phyloP scores from a whole-genome alignment of 768 basidiomycete genomes.

The Xerocomus brunneocitrinus region DNA sequence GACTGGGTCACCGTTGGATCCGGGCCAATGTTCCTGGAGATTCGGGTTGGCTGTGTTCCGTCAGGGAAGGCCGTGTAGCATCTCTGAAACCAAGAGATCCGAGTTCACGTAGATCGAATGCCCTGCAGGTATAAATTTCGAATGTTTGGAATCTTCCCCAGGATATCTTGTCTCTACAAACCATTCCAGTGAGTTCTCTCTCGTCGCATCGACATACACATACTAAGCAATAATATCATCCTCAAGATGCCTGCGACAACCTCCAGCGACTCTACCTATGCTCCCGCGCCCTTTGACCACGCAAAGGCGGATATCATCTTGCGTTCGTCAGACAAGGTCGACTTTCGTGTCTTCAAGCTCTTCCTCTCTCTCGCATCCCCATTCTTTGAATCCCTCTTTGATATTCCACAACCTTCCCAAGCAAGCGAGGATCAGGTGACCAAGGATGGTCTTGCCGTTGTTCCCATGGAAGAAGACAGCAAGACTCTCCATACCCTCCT shows the following conservation, averaged over 20 bases:
- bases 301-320: conserved; percentile 22
- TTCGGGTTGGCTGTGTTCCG: no score
- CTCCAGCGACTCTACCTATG: not conserved
- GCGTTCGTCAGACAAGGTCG: conserved; percentile 25
- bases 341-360: conserved; percentile 30
- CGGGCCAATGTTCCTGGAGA: no score
- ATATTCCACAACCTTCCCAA: conserved; percentile 21
- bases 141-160: not conserved
- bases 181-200: not conserved
- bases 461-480: conserved; percentile 18
- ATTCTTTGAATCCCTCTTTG: conserved; percentile 33
- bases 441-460: conserved; percentile 17
- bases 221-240: not conserved
- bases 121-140: not conserved
- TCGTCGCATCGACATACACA: not conserved
- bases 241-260: not conserved
- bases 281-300: conserved; percentile 21
- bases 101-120: no score
- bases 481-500: conserved; percentile 20
- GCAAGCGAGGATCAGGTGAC: conserved; percentile 6
- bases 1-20: no score
- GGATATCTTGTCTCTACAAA: not conserved
- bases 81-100: no score
- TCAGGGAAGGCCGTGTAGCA: no score
- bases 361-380: conserved; percentile 32